Conservation (phyloP, 108 stramenopile genomes). For the Pseudonitzschia multiseries region DNA sequence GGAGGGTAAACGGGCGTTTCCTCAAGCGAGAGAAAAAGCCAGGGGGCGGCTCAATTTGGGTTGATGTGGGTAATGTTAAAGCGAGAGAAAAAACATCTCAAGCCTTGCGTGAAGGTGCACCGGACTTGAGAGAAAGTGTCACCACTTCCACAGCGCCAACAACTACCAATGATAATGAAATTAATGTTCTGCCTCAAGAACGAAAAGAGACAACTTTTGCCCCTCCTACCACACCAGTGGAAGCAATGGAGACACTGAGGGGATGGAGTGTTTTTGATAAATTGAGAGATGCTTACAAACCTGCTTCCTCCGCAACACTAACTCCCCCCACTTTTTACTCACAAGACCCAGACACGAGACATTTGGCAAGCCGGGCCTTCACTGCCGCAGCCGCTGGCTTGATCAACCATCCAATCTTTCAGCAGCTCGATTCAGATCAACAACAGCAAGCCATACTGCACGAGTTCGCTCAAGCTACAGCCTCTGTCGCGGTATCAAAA, state of each 20-base stretch:
- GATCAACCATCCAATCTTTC: constrained; percentile 10
- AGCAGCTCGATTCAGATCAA: not conserved
- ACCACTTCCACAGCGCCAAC: not conserved
- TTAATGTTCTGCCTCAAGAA: not conserved
- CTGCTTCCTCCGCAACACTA: not conserved
- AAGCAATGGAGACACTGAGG: constrained; percentile 2
- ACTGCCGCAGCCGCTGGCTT: not conserved
- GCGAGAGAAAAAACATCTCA: constrained; percentile 79
- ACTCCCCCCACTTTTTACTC: not conserved
- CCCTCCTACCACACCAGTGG: not conserved
- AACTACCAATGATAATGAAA: not conserved
- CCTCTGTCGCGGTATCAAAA: not conserved
- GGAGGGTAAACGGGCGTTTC: constrained; percentile 66
- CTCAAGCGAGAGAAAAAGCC: constrained; percentile 51
- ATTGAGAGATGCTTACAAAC: not conserved
- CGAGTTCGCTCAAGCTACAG: not conserved
- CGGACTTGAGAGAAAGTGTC: constrained; percentile 40
- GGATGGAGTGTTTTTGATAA: constrained; percentile 1
- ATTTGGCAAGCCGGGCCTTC: not conserved
- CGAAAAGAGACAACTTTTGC: not conserved
- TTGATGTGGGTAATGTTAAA: constrained; percentile 68
- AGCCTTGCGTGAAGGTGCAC: constrained; percentile 77
- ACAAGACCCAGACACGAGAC: not conserved
- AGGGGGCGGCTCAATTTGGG: constrained; percentile 21
- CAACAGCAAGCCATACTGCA: constrained; percentile 3